Conservation (phyloP, 1,284 basidiomycete genomes). For the Pascua guehoae region DNA sequence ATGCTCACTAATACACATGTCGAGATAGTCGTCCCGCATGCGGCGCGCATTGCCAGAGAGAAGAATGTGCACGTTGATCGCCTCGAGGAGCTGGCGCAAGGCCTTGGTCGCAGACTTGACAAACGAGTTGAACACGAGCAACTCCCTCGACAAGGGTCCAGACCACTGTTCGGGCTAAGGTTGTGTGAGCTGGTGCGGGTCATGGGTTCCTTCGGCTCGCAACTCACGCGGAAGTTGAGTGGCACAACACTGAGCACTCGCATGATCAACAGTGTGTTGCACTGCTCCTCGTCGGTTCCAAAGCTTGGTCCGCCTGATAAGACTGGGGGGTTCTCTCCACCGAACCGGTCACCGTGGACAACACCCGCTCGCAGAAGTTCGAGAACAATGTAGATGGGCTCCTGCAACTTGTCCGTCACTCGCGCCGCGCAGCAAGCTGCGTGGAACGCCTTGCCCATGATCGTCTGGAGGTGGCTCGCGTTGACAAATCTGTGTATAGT, state of each 20-base stretch:
- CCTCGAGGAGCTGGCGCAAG: constrained; percentile 84
- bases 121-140: constrained; percentile 98
- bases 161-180: constrained; percentile 76
- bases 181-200: constrained; percentile 1
- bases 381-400: constrained; percentile 86
- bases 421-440: constrained; percentile 70
- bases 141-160: constrained; percentile 89
- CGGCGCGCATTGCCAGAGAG: constrained; percentile 81
- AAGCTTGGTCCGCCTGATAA: constrained; percentile 95
- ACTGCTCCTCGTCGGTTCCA: constrained; percentile 83
- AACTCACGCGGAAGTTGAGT: constrained; percentile 78
- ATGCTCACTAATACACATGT: constrained; percentile 66
- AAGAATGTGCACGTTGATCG: constrained; percentile 86
- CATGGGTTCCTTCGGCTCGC: not conserved
- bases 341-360: constrained; percentile 90
- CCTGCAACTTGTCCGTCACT: constrained; percentile 97
- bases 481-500: constrained; percentile 65
- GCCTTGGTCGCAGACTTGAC: constrained; percentile 84
- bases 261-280: constrained; percentile 92
- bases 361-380: constrained; percentile 91
- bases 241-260: constrained; percentile 89
- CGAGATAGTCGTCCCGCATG: constrained; percentile 83
- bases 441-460: constrained; percentile 85
- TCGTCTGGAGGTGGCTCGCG: constrained; percentile 77
- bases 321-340: constrained; percentile 58